These are phyloP conservation scores for Beauveria caledonica DNA, from an alignment of 2,329 filamentous ascomycete species.

Conservation along the genomic window DNA sequence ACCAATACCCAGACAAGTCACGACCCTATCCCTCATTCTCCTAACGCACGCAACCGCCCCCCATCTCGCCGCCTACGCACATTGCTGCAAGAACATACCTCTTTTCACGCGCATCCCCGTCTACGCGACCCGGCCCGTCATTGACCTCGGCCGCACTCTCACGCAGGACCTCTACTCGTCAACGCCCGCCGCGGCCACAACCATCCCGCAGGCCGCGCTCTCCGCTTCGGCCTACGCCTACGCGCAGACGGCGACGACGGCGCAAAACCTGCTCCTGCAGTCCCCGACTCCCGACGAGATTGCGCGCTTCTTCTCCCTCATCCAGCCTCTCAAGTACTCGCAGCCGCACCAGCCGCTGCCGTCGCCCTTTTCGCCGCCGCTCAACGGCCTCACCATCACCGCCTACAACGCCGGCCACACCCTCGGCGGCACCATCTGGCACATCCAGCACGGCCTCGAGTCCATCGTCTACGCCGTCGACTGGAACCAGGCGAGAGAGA, in stretches of 20 bases:
- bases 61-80: slow-evolving; percentile 87
- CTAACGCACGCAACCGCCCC: slow-evolving; percentile 88
- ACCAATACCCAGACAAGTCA: slow-evolving; percentile 53
- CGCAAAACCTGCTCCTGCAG: slow-evolving; percentile 51
- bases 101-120: slow-evolving; percentile 86
- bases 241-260: slow-evolving; percentile 39
- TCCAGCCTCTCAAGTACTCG: slow-evolving; percentile 91
- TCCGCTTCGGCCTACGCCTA: slow-evolving; percentile 52
- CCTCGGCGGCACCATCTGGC: slow-evolving; percentile 95
- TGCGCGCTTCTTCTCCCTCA: slow-evolving; percentile 79
- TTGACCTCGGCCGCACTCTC: slow-evolving; percentile 83
- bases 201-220: slow-evolving; percentile 67
- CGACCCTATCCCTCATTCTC: slow-evolving; percentile 80
- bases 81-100: slow-evolving; percentile 95
- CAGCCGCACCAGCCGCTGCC: slow-evolving; percentile 87
- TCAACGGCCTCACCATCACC: slow-evolving; percentile 88
- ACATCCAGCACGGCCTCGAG: slow-evolving; percentile 92
- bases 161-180: slow-evolving; percentile 89
- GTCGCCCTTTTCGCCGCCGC: slow-evolving; percentile 78
- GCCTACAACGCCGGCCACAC: slow-evolving; percentile 96
- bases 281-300: slow-evolving; percentile 84
- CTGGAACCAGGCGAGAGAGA: slow-evolving; percentile 97
- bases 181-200: slow-evolving; percentile 77
- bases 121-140: slow-evolving; percentile 89
- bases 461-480: slow-evolving; percentile 96